Evolutionary conservation across 805 yeast species (phyloP).

Genomic region (Candida pini): DNA sequence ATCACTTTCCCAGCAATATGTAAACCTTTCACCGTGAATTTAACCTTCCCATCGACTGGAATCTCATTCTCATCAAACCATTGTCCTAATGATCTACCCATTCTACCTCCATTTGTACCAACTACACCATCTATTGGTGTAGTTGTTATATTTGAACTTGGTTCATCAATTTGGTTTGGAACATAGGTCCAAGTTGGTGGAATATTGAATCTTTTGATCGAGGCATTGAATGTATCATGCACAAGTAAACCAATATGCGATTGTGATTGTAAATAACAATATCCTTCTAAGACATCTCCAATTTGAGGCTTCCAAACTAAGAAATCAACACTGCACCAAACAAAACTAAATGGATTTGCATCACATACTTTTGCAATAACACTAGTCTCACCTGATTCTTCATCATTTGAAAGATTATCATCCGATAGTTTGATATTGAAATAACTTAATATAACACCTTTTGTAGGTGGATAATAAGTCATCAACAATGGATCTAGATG

Average conservation of each 20-base stretch:
- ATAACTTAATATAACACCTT: constrained; percentile 83
- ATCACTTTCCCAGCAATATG: constrained; percentile 77
- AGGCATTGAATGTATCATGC: constrained; percentile 92
- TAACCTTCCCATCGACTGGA: constrained; percentile 76
- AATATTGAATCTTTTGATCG: constrained; percentile 76
- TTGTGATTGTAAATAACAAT: constrained; percentile 86
- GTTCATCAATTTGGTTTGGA: constrained; percentile 69
- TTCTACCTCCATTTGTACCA: constrained; percentile 14
- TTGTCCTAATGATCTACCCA: constrained; percentile 58
- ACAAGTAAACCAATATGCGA: constrained; percentile 89
- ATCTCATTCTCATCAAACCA: constrained; percentile 79
- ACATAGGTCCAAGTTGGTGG: constrained; percentile 86
- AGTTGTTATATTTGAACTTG: constrained; percentile 12
- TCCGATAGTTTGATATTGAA: constrained; percentile 52
- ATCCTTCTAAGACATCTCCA: constrained; percentile 86
- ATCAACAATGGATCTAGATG: constrained; percentile 87
- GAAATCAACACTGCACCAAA: constrained; percentile 81
- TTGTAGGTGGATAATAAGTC: constrained; percentile 66
- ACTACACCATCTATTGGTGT: constrained; percentile 22
- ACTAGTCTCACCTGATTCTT: constrained; percentile 31
- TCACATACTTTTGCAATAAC: constrained; percentile 62
- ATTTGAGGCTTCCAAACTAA: constrained; percentile 84
- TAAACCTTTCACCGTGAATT: constrained; percentile 67
- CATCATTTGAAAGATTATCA: constrained; percentile 34
- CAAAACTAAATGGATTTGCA: constrained; percentile 81